A percentile compares a stretch with the other conserved stretches of the same genome.
Evolutionary conservation across 768 basidiomycete species (phyloP).

Genomic region (Epithele typhae): DNA sequence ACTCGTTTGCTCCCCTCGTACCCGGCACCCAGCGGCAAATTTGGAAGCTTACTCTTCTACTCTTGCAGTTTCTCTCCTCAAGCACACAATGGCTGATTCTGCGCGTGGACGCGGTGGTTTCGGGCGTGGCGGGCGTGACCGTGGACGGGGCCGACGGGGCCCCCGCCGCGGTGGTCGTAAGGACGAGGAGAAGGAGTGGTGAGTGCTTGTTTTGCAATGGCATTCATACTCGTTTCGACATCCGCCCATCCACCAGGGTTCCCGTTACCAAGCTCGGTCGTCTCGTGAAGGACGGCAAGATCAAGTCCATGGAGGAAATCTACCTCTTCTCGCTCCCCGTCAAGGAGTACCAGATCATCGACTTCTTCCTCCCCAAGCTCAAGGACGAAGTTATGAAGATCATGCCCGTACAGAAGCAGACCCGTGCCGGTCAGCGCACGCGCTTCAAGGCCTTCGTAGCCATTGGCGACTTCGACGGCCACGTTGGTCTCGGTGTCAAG

Average conservation of each 20-base stretch:
- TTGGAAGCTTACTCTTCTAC: background rate
- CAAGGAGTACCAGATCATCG: slow-evolving; percentile 99
- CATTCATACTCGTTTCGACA: slow-evolving; percentile 3
- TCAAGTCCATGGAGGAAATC: slow-evolving; percentile 99
- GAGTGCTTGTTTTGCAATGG: slow-evolving; percentile 23
- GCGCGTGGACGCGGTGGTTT: slow-evolving; percentile 77
- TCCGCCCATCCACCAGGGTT: slow-evolving; percentile 47
- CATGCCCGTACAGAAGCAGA: slow-evolving; percentile 99
- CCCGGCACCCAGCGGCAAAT: no score
- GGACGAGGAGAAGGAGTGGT: slow-evolving; percentile 99
- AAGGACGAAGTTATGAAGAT: slow-evolving; percentile 99
- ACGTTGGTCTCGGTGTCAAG: slow-evolving; percentile 99
- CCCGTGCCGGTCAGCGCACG: slow-evolving; percentile 98
- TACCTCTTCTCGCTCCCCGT: slow-evolving; percentile 99
- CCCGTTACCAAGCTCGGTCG: slow-evolving; percentile 99
- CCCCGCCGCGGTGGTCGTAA: slow-evolving; percentile 96
- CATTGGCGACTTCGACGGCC: slow-evolving; percentile 97
- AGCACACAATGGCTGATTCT: slow-evolving; percentile 71
- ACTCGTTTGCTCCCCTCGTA: background rate
- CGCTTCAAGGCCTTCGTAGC: slow-evolving; percentile 99
- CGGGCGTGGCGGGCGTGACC: slow-evolving; percentile 83
- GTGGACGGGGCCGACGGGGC: slow-evolving; percentile 63
- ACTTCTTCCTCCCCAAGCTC: slow-evolving; percentile 97
- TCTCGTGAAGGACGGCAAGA: slow-evolving; percentile 98
- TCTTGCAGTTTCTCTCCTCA: slow-evolving; percentile 18